Evolutionary conservation across 768 basidiomycete genomes (phyloP).

Genomic region (Leccinum aurantiacum): DNA sequence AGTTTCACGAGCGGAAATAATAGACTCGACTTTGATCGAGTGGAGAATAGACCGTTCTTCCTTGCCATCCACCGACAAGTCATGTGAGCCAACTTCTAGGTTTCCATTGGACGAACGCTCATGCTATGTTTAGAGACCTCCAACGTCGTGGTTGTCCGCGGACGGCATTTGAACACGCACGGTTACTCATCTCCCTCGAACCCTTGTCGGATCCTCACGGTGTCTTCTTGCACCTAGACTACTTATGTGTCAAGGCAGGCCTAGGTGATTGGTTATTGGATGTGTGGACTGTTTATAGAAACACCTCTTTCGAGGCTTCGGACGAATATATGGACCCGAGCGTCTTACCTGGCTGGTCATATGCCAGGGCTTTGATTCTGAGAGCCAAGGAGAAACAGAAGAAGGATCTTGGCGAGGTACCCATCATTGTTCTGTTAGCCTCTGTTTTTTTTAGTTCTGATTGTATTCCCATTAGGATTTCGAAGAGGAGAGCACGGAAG

Average conservation of each 20-base stretch:
- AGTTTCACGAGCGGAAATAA: slow-evolving; percentile 79
- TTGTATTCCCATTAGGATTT: slow-evolving; percentile 42
- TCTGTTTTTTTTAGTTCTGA: slow-evolving; percentile 4
- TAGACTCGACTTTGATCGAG: slow-evolving; percentile 83
- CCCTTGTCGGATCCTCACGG: slow-evolving; percentile 91
- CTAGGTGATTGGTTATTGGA: slow-evolving; percentile 82
- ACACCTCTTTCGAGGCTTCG: slow-evolving; percentile 6
- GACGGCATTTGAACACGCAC: slow-evolving; percentile 88
- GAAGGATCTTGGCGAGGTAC: slow-evolving; percentile 42
- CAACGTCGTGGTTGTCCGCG: slow-evolving; percentile 87
- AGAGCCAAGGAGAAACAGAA: slow-evolving; percentile 49
- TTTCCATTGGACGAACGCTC: neutral
- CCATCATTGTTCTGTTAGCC: neutral
- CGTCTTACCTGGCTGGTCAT: slow-evolving; percentile 76
- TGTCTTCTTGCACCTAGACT: slow-evolving; percentile 78
- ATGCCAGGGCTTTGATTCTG: slow-evolving; percentile 68
- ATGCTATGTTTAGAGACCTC: slow-evolving; percentile 57
- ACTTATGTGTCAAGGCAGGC: slow-evolving; percentile 76
- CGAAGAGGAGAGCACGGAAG: slow-evolving; percentile 54
- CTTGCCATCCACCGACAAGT: slow-evolving; percentile 84
- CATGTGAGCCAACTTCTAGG: slow-evolving; percentile 47
- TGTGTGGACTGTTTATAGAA: slow-evolving; percentile 40
- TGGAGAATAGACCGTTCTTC: slow-evolving; percentile 93
- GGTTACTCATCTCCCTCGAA: slow-evolving; percentile 82
- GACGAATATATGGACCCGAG: slow-evolving; percentile 48